phyloP scores from a whole-genome alignment of 768 basidiomycete species.

The Suillus occidentalis region DNA sequence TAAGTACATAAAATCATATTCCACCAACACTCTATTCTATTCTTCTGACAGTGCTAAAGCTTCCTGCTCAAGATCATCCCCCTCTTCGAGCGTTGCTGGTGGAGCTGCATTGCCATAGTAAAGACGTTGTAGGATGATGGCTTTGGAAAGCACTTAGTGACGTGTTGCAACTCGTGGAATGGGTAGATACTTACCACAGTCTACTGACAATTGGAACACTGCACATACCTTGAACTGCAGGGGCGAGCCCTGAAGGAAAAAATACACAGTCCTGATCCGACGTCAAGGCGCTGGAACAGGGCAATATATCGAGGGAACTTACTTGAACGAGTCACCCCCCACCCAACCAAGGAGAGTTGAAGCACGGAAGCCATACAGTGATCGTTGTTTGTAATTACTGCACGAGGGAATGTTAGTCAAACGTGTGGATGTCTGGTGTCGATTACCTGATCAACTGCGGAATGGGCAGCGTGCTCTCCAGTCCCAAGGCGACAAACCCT shows the following conservation, averaged over 20 bases:
- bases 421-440: background rate
- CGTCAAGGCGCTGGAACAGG: constrained; percentile 17
- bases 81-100: constrained; percentile 44
- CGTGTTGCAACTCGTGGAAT: constrained; percentile 7
- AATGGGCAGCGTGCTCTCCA: constrained; percentile 85
- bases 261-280: constrained; percentile 65
- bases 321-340: constrained; percentile 88
- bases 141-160: constrained; percentile 37
- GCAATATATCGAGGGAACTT: constrained; percentile 21
- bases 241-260: constrained; percentile 71
- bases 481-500: constrained; percentile 76
- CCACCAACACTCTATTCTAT: constrained; percentile 28
- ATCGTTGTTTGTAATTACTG: constrained; percentile 78
- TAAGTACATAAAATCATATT: constrained; percentile 5
- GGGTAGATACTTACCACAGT: constrained; percentile 54
- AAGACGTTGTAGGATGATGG: constrained; percentile 72
- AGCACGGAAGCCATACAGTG: constrained; percentile 81
- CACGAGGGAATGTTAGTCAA: constrained; percentile 5
- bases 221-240: constrained; percentile 83
- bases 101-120: constrained; percentile 73
- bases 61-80: constrained; percentile 64
- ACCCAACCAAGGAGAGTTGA: constrained; percentile 83
- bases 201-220: constrained; percentile 80
- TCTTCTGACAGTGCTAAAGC: constrained; percentile 68
- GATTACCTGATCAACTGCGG: constrained; percentile 76